phyloP scores from a whole-genome alignment of 495 filamentous ascomycete species.

The Xylaria grammica region DNA sequence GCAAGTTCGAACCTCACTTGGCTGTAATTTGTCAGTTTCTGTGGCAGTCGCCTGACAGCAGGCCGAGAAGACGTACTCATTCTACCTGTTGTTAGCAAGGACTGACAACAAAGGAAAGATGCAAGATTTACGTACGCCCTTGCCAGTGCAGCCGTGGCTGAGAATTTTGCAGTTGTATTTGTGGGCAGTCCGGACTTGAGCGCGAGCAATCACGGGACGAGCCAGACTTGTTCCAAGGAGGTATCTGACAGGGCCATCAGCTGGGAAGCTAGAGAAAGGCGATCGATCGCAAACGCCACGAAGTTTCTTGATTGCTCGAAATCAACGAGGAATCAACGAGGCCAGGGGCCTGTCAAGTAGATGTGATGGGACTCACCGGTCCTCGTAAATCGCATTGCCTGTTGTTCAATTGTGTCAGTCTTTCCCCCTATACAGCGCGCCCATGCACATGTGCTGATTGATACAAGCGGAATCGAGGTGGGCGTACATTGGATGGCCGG shows the following conservation, averaged over 20 bases:
- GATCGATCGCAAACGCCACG: background rate
- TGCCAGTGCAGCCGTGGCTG: conserved; percentile 77
- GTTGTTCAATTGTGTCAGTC: background rate
- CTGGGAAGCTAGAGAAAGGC: conserved; percentile 5
- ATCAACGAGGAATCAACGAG: background rate
- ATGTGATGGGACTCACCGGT: conserved; percentile 27
- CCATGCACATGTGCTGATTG: background rate
- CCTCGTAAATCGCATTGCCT: conserved; percentile 81
- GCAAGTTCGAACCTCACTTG: conserved; percentile 81
- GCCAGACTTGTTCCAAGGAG: conserved; percentile 72
- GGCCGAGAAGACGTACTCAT: conserved; percentile 22
- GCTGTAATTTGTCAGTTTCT: conserved; percentile 53
- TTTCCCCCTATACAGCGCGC: background rate
- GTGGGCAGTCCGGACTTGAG: conserved; percentile 72
- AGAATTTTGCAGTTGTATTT: conserved; percentile 64
- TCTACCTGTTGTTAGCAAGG: conserved; percentile 2
- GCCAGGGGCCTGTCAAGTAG: background rate
- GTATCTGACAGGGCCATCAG: conserved; percentile 49
- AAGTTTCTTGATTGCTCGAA: background rate
- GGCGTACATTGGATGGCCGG: conserved; percentile 65
- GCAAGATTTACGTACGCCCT: conserved; percentile 51
- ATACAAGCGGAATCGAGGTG: conserved; percentile 1
- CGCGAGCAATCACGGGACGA: conserved; percentile 78
- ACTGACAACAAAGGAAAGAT: background rate
- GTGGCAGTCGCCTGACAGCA: background rate